Evolutionary conservation across 257 asterid species (phyloP).

Genomic region (Fraxinus americana): DNA sequence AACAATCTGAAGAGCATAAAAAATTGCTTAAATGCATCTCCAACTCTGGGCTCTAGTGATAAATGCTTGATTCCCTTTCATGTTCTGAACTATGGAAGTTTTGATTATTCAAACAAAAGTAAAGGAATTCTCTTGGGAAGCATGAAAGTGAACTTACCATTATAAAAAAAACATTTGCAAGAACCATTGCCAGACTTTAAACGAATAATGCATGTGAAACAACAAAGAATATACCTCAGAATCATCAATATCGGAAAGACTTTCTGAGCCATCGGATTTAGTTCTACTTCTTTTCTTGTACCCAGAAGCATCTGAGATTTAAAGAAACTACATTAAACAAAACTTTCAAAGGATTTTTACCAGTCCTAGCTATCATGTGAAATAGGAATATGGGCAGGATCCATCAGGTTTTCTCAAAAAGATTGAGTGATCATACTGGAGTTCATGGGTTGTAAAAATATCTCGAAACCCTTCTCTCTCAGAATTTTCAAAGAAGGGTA

Average conservation of each 20-base stretch:
- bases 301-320: constrained; percentile 2
- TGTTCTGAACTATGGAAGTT: neutral
- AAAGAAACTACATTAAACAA: neutral
- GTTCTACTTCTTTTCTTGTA: constrained; percentile 20
- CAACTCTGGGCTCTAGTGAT: neutral
- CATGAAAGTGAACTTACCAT: neutral
- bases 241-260: constrained; percentile 57
- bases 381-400: constrained; percentile 92
- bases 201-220: constrained; percentile 8
- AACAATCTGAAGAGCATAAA: constrained; percentile 43
- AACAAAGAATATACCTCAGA: constrained; percentile 42
- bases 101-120: neutral
- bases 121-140: neutral
- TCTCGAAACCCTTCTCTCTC: constrained; percentile 67
- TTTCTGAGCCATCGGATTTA: constrained; percentile 28
- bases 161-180: neutral
- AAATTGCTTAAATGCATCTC: neutral
- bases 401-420: constrained; percentile 94
- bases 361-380: constrained; percentile 53
- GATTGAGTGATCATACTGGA: constrained; percentile 91
- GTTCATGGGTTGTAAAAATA: constrained; percentile 76
- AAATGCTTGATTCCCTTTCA: neutral
- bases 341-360: neutral
- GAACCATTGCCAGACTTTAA: constrained; percentile 15
- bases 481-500: constrained; percentile 81